These are phyloP conservation scores for Cryomyces antarcticus DNA, from an alignment of 495 filamentous ascomycete species.

Conservation along the genomic window DNA sequence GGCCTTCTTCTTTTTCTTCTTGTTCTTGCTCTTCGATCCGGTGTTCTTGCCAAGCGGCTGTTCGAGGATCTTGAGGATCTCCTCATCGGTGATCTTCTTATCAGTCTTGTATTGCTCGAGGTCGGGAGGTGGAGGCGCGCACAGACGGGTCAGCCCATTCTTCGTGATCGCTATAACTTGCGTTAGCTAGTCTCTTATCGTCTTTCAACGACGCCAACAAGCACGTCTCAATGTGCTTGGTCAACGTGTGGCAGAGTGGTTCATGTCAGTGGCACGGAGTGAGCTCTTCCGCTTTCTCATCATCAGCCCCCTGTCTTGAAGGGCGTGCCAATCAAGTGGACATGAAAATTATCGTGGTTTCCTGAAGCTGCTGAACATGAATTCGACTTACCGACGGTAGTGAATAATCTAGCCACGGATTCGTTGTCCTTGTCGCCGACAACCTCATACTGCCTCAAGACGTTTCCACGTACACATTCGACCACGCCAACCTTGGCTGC, in stretches of 20 bases:
- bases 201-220: too few species aligned
- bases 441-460: slow-evolving; percentile 87
- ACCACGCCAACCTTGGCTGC: slow-evolving; percentile 90
- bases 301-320: too few species aligned
- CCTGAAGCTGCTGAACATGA: background rate
- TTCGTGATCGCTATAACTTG: slow-evolving; percentile 70
- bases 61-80: slow-evolving; percentile 81
- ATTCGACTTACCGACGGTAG: slow-evolving; percentile 62
- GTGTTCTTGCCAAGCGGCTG: slow-evolving; percentile 59
- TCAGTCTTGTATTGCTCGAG: slow-evolving; percentile 67
- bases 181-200: background rate
- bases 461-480: slow-evolving; percentile 79
- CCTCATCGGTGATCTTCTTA: slow-evolving; percentile 94
- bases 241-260: too few species aligned
- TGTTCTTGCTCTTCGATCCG: slow-evolving; percentile 53
- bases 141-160: slow-evolving; percentile 76
- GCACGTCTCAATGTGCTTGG: too few species aligned
- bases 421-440: slow-evolving; percentile 76
- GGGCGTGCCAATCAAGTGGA: too few species aligned
- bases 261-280: too few species aligned
- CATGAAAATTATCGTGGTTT: too few species aligned
- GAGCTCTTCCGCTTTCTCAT: too few species aligned
- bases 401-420: slow-evolving; percentile 67
- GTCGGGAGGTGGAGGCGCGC: slow-evolving; percentile 51
- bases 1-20: slow-evolving; percentile 78